Conservation (phyloP, 768 basidiomycete species). For the Mycena indigotica region DNA sequence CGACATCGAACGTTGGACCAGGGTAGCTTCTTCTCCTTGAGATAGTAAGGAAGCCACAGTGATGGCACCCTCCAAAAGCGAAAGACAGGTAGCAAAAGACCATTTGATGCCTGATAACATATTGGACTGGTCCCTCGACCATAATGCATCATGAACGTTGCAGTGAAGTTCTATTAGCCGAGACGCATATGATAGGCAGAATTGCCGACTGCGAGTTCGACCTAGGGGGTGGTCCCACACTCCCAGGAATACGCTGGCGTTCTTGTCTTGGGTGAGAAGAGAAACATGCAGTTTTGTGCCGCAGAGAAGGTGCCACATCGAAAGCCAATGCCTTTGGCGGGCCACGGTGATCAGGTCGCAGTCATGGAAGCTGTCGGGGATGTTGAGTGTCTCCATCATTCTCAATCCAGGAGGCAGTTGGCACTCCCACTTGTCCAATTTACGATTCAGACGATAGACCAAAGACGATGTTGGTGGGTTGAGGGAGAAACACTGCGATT, state of each 20-base stretch:
- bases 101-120: constrained; percentile 36
- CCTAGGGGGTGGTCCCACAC: constrained; percentile 27
- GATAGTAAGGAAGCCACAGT: constrained; percentile 45
- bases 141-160: constrained; percentile 37
- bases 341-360: constrained; percentile 31
- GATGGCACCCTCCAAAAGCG: constrained; percentile 50
- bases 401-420: constrained; percentile 45
- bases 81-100: constrained; percentile 47
- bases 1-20: constrained; percentile 40
- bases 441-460: constrained; percentile 45
- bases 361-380: constrained; percentile 30
- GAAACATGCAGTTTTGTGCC: constrained; percentile 49
- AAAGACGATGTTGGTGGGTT: constrained; percentile 35
- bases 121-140: no score
- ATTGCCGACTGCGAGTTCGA: constrained; percentile 37
- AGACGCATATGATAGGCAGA: constrained; percentile 42
- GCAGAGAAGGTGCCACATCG: constrained; percentile 49
- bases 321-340: constrained; percentile 46
- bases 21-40: constrained; percentile 39
- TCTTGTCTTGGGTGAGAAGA: constrained; percentile 37
- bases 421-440: constrained; percentile 46
- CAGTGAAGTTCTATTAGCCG: constrained; percentile 48
- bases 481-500: constrained; percentile 42
- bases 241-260: constrained; percentile 14
- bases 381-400: constrained; percentile 28